Evolutionary conservation across 805 yeast genomes (phyloP).

Genomic region (Allodekkera sacchari): DNA sequence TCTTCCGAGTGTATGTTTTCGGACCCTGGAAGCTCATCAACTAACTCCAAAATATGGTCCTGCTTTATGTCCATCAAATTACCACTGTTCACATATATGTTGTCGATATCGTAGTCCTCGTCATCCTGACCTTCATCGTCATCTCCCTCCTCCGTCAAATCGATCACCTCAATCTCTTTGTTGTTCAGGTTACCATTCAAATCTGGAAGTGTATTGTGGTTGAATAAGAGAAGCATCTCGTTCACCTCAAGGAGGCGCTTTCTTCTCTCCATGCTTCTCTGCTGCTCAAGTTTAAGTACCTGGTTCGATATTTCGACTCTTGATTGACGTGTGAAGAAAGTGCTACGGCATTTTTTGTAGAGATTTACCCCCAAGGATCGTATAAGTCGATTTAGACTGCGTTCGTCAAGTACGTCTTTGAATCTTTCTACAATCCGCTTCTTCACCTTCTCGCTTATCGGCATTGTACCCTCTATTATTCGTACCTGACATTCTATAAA

Average conservation of each 20-base stretch:
- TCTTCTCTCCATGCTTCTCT: constrained; percentile 7
- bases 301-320: constrained; percentile 23
- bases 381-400: constrained; percentile 7
- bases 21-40: constrained; percentile 23
- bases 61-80: constrained; percentile 12
- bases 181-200: constrained; percentile 12
- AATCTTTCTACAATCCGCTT: constrained; percentile 3
- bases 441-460: not conserved
- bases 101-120: constrained; percentile 5
- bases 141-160: not conserved
- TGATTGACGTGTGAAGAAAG: constrained; percentile 23
- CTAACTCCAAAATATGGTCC: constrained; percentile 16
- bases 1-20: constrained; percentile 13
- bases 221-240: constrained; percentile 19
- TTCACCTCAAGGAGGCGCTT: constrained; percentile 19
- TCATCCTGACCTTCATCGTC: constrained; percentile 2
- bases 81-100: constrained; percentile 17
- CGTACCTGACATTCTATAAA: constrained; percentile 18
- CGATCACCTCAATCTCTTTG: not conserved
- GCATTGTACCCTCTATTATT: constrained; percentile 11
- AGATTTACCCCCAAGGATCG: not conserved
- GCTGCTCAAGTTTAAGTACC: constrained; percentile 18
- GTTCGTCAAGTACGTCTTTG: constrained; percentile 6
- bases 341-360: constrained; percentile 11
- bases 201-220: constrained; percentile 14